Base-by-base conservation (phyloP, 108 stramenopile genomes). In the Parmales sp. region DNA sequence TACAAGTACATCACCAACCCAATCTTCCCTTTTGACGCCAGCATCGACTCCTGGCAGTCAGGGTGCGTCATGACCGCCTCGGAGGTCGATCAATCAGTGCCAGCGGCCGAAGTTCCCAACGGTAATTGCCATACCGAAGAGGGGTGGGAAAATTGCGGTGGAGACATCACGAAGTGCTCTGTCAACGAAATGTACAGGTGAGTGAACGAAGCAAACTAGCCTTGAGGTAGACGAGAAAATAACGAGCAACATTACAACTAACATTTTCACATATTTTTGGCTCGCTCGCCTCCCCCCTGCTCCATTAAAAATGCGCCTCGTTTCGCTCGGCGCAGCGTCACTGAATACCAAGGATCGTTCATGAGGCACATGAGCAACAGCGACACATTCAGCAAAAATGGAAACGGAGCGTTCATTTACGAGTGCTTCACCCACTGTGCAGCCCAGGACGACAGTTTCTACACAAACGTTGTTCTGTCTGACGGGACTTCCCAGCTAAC, bases 21-120 rank as follows among this genome's bases (percentile, higher is more conserved):
- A 11, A 60, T 60, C 31, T 60, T 60, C 54, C 31, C 36, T 7
- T 34, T 60, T 0, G 54, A 60, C 16, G 29, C 54, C 3, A 19
- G n/a, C 54, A 34, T 60, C n/a, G 54, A 60, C 54, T 60, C 54
- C 3, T 60, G 54, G 54, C 54, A 60, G 54, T 60, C 54, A 3
- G 54, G 54, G 31, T 60, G 54, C 0, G 36, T 60, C 31, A 60
- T 60, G 54, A 60, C 31, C 9, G 36, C 29, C 28, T 34, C 29
- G 26, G 54, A 28, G 5, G 20, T 60, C 26, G 54, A 60, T 16
- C 36, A 60, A 60, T 34, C 3, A 60, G 31, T 29, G 29, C 54
- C n/a, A 60, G 31, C 54, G 5, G 31, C n/a, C 9, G 54, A 60
- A 28, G 36, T 60, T 28, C 54, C 54, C 2, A 60, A 60, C 31